phyloP scores from a whole-genome alignment of 2,329 filamentous ascomycete species.

The Rachicladosporium sp. region DNA sequence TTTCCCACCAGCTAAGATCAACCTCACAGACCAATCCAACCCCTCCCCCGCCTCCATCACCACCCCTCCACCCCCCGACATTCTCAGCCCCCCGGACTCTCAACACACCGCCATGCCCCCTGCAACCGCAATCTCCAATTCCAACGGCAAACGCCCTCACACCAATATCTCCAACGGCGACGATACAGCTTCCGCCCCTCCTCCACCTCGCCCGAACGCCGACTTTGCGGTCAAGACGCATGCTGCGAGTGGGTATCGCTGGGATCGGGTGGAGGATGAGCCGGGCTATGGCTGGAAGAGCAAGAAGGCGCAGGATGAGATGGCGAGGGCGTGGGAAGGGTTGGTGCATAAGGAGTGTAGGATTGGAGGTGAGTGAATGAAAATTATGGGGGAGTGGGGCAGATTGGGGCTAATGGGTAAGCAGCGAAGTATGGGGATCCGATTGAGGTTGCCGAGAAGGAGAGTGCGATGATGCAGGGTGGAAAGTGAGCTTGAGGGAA shows the following conservation, averaged over 20 bases:
- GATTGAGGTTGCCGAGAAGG: conserved; percentile 22
- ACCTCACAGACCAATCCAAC: conserved; percentile 18
- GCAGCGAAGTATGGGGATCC: conserved; percentile 25
- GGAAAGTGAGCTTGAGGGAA: not conserved
- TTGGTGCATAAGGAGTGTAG: conserved; percentile 37
- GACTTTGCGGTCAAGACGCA: conserved; percentile 16
- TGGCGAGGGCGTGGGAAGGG: conserved; percentile 35
- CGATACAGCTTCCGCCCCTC: conserved; percentile 12
- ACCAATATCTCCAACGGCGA: conserved; percentile 22
- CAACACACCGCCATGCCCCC: conserved; percentile 23
- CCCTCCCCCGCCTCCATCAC: conserved; percentile 26
- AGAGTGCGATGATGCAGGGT: conserved; percentile 12
- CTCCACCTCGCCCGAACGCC: conserved; percentile 10
- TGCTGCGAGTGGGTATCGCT: conserved; percentile 20
- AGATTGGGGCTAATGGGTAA: conserved; percentile 7
- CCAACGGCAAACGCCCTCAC: conserved; percentile 27
- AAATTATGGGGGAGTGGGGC: too few relatives aligned
- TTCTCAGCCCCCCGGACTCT: conserved; percentile 37
- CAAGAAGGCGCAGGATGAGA: conserved; percentile 46
- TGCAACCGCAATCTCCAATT: conserved; percentile 17
- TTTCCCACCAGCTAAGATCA: too few relatives aligned
- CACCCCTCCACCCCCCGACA: conserved; percentile 26
- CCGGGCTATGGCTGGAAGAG: conserved; percentile 43
- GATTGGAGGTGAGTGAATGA: conserved; percentile 20
- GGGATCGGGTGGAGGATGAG: conserved; percentile 26